Conservation (phyloP, 1,139 yeast genomes). For the Kodamaea suecica region DNA sequence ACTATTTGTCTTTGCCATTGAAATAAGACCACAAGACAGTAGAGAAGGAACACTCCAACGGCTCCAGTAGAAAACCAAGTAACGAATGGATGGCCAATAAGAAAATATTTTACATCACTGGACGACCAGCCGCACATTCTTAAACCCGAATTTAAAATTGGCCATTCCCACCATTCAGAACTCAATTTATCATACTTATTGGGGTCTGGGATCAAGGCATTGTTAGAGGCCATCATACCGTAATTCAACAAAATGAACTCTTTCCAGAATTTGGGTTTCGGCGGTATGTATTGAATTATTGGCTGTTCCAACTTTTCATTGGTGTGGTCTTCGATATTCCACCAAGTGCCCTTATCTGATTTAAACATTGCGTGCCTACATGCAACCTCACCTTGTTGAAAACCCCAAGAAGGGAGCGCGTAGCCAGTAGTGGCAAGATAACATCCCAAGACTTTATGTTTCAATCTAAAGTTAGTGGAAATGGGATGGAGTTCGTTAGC, state of each 20-base stretch:
- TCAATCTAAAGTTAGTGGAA: constrained; percentile 65
- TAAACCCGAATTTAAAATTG: constrained; percentile 57
- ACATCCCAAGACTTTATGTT: constrained; percentile 63
- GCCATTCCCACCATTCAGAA: constrained; percentile 84
- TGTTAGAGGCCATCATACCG: constrained; percentile 79
- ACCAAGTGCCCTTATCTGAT: constrained; percentile 69
- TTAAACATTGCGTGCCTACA: constrained; percentile 53
- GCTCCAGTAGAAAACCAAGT: constrained; percentile 54
- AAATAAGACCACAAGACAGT: constrained; percentile 17
- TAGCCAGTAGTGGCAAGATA: constrained; percentile 72
- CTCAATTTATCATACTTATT: constrained; percentile 65
- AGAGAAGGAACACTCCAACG: constrained; percentile 20
- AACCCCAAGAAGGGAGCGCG: constrained; percentile 78
- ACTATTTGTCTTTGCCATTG: constrained; percentile 36
- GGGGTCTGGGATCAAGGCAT: constrained; percentile 70
- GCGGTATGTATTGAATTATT: constrained; percentile 47
- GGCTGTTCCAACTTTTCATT: constrained; percentile 44
- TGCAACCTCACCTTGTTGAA: constrained; percentile 74
- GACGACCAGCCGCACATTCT: constrained; percentile 69
- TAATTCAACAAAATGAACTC: constrained; percentile 68
- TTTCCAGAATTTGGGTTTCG: constrained; percentile 65
- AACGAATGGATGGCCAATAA: constrained; percentile 65
- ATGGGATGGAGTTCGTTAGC: constrained; percentile 55
- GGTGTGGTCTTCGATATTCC: constrained; percentile 73
- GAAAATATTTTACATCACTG: constrained; percentile 49